A percentile compares a stretch with the other conserved stretches of the same genome.
Evolutionary conservation across 2,329 filamentous ascomycete species (phyloP).

Genomic region (Fusarium praegraminearum): DNA sequence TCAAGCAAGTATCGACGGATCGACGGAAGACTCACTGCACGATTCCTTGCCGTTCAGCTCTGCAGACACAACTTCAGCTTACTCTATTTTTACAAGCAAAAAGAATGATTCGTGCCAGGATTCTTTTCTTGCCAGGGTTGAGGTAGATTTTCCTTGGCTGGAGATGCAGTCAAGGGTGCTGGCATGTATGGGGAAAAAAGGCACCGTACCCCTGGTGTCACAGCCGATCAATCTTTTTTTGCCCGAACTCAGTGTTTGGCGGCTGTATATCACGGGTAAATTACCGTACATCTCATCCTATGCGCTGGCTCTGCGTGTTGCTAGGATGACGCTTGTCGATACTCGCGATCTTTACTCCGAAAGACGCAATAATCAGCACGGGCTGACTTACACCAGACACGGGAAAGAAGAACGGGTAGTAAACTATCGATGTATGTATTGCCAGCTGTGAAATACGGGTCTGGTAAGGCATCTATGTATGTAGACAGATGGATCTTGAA

Average conservation of each 20-base stretch:
- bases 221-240: background rate
- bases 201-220: background rate
- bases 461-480: background rate
- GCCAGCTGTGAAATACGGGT: background rate
- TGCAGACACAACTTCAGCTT: background rate
- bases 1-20: background rate
- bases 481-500: background rate
- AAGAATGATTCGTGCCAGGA: background rate
- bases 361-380: background rate
- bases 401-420: background rate
- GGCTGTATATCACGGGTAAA: background rate
- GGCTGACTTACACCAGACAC: background rate
- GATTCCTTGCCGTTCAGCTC: background rate
- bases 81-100: background rate
- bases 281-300: background rate
- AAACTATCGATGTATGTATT: background rate
- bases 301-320: background rate
- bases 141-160: background rate
- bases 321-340: background rate
- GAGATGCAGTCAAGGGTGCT: conserved; percentile 21
- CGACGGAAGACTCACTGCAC: background rate
- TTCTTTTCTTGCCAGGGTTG: background rate
- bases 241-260: background rate
- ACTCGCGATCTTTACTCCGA: background rate
- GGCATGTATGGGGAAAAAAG: background rate